Evolutionary conservation across 805 yeast species (phyloP), one percentile per base, ranked within the genome.

Genomic region (Kodamaea leandrae): DNA sequence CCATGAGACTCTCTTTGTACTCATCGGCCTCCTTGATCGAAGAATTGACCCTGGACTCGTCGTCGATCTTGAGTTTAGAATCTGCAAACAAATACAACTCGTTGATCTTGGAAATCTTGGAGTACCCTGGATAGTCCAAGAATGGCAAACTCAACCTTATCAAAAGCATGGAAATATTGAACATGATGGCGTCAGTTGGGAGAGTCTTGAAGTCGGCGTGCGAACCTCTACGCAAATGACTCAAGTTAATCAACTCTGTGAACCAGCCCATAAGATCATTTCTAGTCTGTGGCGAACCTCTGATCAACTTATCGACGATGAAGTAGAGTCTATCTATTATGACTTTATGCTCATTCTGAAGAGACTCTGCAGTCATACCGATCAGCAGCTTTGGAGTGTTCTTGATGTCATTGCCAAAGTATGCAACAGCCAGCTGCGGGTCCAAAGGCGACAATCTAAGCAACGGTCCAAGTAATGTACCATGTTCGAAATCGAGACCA

Each of bases 191-290:
- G 65, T 91, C 88, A 6, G 86, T 72, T 1, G 95, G 81, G 37
- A 86, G 66, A 42, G 78, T 75, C 12, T 71, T 67, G 9, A 78
- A 75, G 51, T 83, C 81, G 2, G 90, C 83, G 58, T 86, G 95
- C 48, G 83, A 80, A 39, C 96, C 96, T 52, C 87, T 76, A 64
- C 98, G 80, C 50, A 87, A 74, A 61, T 89, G 97, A 57, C 90
- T 89, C 37, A 77, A 72, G 53, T 91, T 86, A n/a, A 87, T 76
- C 29, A 88, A 72, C 19, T 73, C 74, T 1, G 86, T 83, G 61
- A 90, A 80, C 71, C 82, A 89, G 36, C 71, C 63, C 50, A 93
- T 63, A 37, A 90, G 55, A 29, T 68, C 80, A 26, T 68, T 66
- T 46, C 98, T 76, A 0, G 96, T 76, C 9, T 67, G 64, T 0